These are phyloP conservation scores for Leccinellum luteum DNA, from an alignment of 768 basidiomycete species.

Conservation along the genomic window DNA sequence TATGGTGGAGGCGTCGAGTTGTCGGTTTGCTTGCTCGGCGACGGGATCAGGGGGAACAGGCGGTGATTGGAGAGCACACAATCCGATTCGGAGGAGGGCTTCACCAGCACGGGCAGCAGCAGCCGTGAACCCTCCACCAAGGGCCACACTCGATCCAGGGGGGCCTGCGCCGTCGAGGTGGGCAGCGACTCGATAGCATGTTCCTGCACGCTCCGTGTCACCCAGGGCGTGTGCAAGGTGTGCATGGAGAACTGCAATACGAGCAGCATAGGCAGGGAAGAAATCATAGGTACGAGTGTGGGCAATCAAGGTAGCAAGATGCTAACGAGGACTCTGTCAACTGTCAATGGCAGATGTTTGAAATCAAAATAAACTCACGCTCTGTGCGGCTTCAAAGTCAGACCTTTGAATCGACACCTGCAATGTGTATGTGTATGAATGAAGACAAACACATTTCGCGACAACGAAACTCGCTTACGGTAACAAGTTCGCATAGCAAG, in stretches of 20 bases:
- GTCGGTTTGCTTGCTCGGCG: constrained; percentile 4
- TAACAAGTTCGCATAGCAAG: constrained; percentile 64
- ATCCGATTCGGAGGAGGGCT: constrained; percentile 49
- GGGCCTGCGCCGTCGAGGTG: constrained; percentile 38
- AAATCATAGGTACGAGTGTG: constrained; percentile 59
- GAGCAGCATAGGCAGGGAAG: constrained; percentile 55
- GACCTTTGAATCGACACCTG: constrained; percentile 67
- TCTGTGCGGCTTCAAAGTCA: constrained; percentile 63
- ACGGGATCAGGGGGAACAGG: neutral
- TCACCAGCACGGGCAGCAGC: constrained; percentile 53
- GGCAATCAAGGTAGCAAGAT: constrained; percentile 51
- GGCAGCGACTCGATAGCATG: constrained; percentile 64
- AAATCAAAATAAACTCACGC: constrained; percentile 34
- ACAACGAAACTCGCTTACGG: constrained; percentile 39
- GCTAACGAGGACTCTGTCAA: constrained; percentile 13
- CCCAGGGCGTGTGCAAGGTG: constrained; percentile 72
- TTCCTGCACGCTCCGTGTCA: constrained; percentile 48
- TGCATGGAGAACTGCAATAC: constrained; percentile 66
- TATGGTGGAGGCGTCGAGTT: constrained; percentile 16
- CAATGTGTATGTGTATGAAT: neutral
- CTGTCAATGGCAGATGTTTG: neutral
- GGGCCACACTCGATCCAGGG: constrained; percentile 20
- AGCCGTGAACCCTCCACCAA: constrained; percentile 39
- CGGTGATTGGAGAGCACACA: constrained; percentile 17
- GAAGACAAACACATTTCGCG: neutral